Evolutionary conservation across 768 basidiomycete species (phyloP).

Genomic region (Amanita muscaria): DNA sequence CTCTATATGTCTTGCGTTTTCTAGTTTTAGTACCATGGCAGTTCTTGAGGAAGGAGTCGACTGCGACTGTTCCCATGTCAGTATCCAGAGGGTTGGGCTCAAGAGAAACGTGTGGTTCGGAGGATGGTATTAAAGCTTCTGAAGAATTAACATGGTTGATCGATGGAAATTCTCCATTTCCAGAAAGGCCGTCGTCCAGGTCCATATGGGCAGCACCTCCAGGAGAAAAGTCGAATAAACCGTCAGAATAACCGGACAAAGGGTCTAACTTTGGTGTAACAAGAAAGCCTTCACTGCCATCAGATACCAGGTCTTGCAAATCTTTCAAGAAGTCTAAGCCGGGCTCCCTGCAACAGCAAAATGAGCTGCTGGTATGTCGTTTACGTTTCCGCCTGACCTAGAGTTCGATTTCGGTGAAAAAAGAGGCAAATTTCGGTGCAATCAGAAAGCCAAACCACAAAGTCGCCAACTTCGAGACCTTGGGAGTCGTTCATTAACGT

Average conservation of each 20-base stretch:
- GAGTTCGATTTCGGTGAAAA: neutral
- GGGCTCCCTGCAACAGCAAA: neutral
- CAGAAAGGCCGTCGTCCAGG: too few species aligned
- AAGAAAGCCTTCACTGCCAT: neutral
- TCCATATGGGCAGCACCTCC: too few species aligned
- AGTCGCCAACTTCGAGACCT: neutral
- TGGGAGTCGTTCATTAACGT: neutral
- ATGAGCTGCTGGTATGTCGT: neutral
- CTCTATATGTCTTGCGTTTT: neutral
- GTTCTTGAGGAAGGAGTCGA: neutral
- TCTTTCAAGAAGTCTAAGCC: neutral
- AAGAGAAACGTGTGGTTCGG: neutral
- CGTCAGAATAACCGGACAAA: too few species aligned
- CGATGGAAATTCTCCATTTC: too few species aligned
- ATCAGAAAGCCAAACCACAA: slow-evolving; percentile 1
- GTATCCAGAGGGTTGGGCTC: neutral
- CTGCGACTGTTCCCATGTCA: neutral
- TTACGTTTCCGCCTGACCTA: slow-evolving; percentile 8
- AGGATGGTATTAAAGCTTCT: too few species aligned
- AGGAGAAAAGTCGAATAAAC: too few species aligned
- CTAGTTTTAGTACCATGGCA: neutral
- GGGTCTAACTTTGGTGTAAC: too few species aligned
- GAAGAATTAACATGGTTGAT: too few species aligned
- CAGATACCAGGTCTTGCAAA: neutral
- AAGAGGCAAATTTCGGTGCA: neutral